phyloP scores from a whole-genome alignment of 2,329 filamentous ascomycete species.

The Elsinoe perseae region DNA sequence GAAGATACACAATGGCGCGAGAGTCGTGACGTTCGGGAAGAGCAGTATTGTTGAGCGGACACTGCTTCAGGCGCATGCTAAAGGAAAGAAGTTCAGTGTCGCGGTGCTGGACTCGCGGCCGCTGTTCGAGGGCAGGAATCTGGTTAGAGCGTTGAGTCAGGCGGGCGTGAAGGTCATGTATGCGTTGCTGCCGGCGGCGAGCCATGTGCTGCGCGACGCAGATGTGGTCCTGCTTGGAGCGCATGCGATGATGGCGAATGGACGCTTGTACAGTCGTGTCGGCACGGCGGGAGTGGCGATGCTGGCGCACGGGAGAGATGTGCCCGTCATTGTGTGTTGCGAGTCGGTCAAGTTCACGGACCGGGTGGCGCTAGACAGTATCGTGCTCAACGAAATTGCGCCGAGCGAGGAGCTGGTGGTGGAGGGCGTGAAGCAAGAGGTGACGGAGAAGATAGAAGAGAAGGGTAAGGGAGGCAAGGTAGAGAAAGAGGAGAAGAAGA shows the following conservation, averaged over 20 bases:
- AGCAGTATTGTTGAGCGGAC: constrained; percentile 80
- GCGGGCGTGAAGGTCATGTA: constrained; percentile 73
- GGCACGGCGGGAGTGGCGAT: constrained; percentile 84
- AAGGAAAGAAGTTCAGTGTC: constrained; percentile 71
- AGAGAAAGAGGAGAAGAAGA: constrained; percentile 24
- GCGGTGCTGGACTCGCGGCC: constrained; percentile 73
- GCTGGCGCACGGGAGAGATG: constrained; percentile 64
- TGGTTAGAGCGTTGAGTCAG: constrained; percentile 63
- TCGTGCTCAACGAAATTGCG: constrained; percentile 89
- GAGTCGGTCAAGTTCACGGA: constrained; percentile 94
- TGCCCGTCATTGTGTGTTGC: constrained; percentile 81
- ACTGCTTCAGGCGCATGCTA: constrained; percentile 60
- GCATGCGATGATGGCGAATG: constrained; percentile 93
- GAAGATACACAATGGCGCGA: constrained; percentile 70
- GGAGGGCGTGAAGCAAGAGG: constrained; percentile 17
- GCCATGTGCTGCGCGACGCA: constrained; percentile 61
- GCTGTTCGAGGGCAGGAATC: constrained; percentile 59
- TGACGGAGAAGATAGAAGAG: constrained; percentile 17
- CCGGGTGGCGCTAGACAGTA: constrained; percentile 80
- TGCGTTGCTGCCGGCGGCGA: constrained; percentile 68
- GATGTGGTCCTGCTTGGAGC: constrained; percentile 77
- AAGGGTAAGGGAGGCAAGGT: constrained; percentile 26
- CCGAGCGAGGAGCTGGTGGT: constrained; percentile 57
- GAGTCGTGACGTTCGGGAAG: constrained; percentile 79
- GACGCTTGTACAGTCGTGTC: constrained; percentile 76